phyloP scores from a whole-genome alignment of 768 basidiomycete genomes.

The Suillus occidentalis region DNA sequence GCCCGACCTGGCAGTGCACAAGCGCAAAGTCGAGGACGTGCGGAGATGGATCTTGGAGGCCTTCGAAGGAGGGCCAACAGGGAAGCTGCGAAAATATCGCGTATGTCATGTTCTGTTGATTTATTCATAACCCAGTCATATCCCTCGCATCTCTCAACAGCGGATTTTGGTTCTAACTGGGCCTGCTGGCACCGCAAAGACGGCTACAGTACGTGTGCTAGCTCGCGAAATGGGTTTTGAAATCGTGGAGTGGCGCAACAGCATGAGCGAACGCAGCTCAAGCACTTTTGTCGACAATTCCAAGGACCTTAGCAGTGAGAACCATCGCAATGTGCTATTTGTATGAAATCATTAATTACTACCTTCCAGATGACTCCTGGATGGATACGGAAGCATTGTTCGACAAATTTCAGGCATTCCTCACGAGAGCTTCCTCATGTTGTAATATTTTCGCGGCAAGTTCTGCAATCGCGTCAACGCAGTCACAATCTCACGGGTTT shows the following conservation, averaged over 20 bases:
- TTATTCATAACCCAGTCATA: not conserved
- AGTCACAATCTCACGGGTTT: not conserved
- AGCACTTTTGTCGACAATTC: conserved; percentile 20
- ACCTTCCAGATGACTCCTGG: conserved; percentile 14
- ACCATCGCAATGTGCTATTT: not conserved
- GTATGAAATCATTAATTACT: not conserved
- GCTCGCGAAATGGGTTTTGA: conserved; percentile 74
- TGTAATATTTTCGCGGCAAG: conserved; percentile 44
- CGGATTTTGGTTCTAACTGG: conserved; percentile 85
- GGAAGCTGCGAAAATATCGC: conserved; percentile 68
- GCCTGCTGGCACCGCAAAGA: conserved; percentile 90
- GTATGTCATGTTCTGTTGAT: conserved; percentile 41
- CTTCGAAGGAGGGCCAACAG: conserved; percentile 63
- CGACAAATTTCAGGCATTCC: conserved; percentile 74
- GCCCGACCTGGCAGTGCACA: conserved; percentile 79
- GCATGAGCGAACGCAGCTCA: conserved; percentile 50
- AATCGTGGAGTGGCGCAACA: conserved; percentile 83
- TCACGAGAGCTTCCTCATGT: conserved; percentile 67
- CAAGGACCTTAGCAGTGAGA: conserved; percentile 12
- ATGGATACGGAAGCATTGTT: conserved; percentile 36
- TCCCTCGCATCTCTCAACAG: conserved; percentile 37
- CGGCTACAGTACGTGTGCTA: conserved; percentile 77
- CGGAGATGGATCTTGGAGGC: conserved; percentile 75
- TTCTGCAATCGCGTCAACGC: not conserved
- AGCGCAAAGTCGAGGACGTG: conserved; percentile 76